A percentile compares a stretch with the other conserved stretches of the same genome.
phyloP scores from a whole-genome alignment of 305 asterid genomes.

The Caryopteris hybrid region DNA sequence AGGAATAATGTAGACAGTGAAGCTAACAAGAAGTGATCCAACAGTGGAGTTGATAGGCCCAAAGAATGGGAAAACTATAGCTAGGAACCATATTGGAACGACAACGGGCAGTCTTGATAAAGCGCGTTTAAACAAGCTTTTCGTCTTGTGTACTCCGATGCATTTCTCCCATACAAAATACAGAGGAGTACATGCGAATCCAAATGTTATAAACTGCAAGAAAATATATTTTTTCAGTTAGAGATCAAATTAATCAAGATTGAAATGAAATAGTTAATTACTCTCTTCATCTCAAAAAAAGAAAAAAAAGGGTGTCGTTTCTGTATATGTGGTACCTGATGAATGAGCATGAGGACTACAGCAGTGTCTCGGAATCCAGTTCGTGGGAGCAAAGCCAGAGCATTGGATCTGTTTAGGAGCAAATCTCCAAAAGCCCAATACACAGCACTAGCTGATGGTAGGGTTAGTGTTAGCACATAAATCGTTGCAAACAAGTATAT shows the following conservation, averaged over 20 bases:
- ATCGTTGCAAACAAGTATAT: conserved; percentile 72
- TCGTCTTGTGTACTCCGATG: conserved; percentile 63
- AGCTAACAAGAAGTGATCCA: conserved; percentile 81
- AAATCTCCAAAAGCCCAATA: conserved; percentile 87
- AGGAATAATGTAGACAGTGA: conserved; percentile 81
- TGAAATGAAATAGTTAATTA: no score
- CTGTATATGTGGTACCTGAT: conserved; percentile 39
- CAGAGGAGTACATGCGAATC: conserved; percentile 77
- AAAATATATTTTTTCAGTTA: no score
- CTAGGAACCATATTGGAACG: conserved; percentile 75
- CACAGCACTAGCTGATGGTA: conserved; percentile 85
- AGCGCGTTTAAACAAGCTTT: conserved; percentile 62
- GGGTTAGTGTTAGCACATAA: conserved; percentile 69
- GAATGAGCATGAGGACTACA: conserved; percentile 83
- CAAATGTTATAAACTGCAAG: conserved; percentile 75
- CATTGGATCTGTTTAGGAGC: conserved; percentile 63
- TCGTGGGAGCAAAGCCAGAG: conserved; percentile 72
- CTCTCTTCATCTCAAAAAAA: no score
- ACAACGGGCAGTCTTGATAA: conserved; percentile 67
- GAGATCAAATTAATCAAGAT: no score
- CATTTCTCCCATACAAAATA: conserved; percentile 82
- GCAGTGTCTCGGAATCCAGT: conserved; percentile 68
- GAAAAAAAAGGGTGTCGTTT: no score
- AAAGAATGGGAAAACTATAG: conserved; percentile 72
- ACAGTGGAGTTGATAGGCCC: conserved; percentile 81